Base-by-base conservation (phyloP, 768 basidiomycete species). In the Dacryopinax primogenitus region DNA sequence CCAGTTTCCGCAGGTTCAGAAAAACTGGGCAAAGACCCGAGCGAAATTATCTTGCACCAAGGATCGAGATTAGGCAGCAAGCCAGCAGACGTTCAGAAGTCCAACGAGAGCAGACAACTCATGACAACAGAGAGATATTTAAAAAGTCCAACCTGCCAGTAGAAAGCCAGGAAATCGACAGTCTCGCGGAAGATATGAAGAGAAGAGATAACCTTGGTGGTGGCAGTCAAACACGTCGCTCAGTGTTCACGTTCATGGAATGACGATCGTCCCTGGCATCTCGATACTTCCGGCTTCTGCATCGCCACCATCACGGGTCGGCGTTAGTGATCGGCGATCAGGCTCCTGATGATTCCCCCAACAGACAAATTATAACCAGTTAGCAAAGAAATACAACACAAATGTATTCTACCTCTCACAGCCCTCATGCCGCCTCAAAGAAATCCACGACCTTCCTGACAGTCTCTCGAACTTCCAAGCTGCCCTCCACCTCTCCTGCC, bases 241-340 rank as follows among this genome's bases (percentile, higher is more conserved):
- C 51, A 30, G 23, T 6, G 11, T 30, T 9, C 51, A 11, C 51
- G 26, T 11, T 23, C 26, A 15, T 13, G 9, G 12, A 30, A 32
- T 30, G 51, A 18, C 9, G 13, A 58, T 58, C n/a, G n/a, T n/a
- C n/a, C n/a, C n/a, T n/a, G n/a, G n/a, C n/a, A n/a, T n/a, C n/a
- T n/a, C n/a, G n/a, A 58, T 28, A 21, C 51, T 58, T 58, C 51
- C 51, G 51, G 4, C 51, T 58, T 58, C 51, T 58, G 51, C 51
- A 58, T 58, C 51, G 51, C 51, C 51, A 58, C 51, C 23, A 13
- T n/a, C n/a, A n/a, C n/a, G n/a, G n/a, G n/a, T n/a, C n/a, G n/a
- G n/a, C n/a, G n/a, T n/a, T n/a, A n/a, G n/a, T n/a, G n/a, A n/a
- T n/a, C n/a, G n/a, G n/a, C n/a, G n/a, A n/a, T n/a, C n/a, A n/a